These are phyloP conservation scores for Eucalyptus viminalis DNA, from an alignment of 345 rosid genomes.

Conservation along the genomic window DNA sequence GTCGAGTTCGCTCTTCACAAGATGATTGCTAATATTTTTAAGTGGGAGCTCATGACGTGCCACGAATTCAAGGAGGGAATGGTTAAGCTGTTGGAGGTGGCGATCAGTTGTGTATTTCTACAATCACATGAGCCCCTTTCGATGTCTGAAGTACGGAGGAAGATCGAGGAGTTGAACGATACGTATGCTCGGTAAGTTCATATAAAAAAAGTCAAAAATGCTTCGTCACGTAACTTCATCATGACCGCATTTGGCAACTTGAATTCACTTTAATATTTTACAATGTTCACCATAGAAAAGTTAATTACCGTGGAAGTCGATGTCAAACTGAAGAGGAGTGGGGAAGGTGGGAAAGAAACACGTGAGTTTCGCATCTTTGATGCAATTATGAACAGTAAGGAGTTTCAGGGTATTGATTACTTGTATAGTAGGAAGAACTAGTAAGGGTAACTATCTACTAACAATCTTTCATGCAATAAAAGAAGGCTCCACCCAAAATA, in stretches of 20 bases:
- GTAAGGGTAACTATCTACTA: background rate
- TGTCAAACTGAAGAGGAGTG: background rate
- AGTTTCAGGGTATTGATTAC: background rate
- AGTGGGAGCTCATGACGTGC: conserved; percentile 11
- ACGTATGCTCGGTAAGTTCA: background rate
- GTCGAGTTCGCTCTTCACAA: too few relatives aligned
- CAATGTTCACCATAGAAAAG: rapidly evolving
- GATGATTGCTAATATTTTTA: too few relatives aligned
- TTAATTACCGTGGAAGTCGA: background rate
- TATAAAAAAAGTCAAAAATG: background rate
- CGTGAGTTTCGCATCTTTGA: background rate
- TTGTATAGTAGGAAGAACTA: background rate
- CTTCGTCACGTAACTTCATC: background rate
- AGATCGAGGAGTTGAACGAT: too few relatives aligned
- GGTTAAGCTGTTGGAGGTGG: conserved; percentile 85
- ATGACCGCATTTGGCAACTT: background rate
- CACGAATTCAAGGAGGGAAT: background rate
- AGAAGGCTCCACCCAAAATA: background rate
- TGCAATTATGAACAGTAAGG: background rate
- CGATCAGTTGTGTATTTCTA: conserved; percentile 51
- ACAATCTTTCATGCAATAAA: background rate
- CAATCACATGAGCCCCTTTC: background rate
- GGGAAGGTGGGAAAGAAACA: background rate
- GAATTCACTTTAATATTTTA: background rate
- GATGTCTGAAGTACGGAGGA: conserved; percentile 73